Evolutionary conservation across 1,284 basidiomycete genomes (phyloP).

Genomic region (Pterula multifida): DNA sequence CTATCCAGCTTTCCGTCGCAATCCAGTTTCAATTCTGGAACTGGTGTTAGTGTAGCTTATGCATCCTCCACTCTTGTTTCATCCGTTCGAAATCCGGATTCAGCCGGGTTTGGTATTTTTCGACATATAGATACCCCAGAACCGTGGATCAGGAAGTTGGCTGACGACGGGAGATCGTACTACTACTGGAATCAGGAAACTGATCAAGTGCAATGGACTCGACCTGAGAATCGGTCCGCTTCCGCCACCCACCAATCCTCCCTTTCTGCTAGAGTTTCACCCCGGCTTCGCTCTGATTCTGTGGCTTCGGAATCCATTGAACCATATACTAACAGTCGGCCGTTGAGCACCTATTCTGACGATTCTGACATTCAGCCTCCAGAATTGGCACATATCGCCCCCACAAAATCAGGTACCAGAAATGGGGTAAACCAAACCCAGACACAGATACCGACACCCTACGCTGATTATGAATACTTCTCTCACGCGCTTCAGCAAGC

Average conservation of each 20-base stretch:
- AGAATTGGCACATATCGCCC: slow-evolving; percentile 17
- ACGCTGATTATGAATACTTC: slow-evolving; percentile 31
- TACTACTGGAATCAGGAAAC: slow-evolving; percentile 71
- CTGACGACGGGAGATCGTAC: slow-evolving; percentile 76
- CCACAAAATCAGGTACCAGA: slow-evolving; percentile 12
- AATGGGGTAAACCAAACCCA: slow-evolving; percentile 1
- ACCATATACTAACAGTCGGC: slow-evolving; percentile 26
- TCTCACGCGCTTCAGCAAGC: slow-evolving; percentile 54
- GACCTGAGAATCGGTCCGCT: slow-evolving; percentile 29
- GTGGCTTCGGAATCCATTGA: slow-evolving; percentile 18
- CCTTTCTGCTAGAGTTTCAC: background rate
- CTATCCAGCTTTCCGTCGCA: slow-evolving; percentile 45
- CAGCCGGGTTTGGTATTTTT: slow-evolving; percentile 48
- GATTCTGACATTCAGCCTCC: slow-evolving; percentile 63
- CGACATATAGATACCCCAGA: slow-evolving; percentile 53
- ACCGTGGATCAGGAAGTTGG: slow-evolving; percentile 69
- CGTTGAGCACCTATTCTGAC: slow-evolving; percentile 62
- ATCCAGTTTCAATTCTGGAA: slow-evolving; percentile 39
- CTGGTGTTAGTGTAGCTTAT: slow-evolving; percentile 30
- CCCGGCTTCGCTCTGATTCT: slow-evolving; percentile 12
- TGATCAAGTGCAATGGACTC: slow-evolving; percentile 57
- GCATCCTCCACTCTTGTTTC: slow-evolving; percentile 11
- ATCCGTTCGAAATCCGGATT: slow-evolving; percentile 18
- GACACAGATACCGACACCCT: background rate
- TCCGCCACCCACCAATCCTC: slow-evolving; percentile 6